These are phyloP conservation scores for Xylaria polymorpha DNA, from an alignment of 2,329 filamentous ascomycete genomes.

Conservation along the genomic window DNA sequence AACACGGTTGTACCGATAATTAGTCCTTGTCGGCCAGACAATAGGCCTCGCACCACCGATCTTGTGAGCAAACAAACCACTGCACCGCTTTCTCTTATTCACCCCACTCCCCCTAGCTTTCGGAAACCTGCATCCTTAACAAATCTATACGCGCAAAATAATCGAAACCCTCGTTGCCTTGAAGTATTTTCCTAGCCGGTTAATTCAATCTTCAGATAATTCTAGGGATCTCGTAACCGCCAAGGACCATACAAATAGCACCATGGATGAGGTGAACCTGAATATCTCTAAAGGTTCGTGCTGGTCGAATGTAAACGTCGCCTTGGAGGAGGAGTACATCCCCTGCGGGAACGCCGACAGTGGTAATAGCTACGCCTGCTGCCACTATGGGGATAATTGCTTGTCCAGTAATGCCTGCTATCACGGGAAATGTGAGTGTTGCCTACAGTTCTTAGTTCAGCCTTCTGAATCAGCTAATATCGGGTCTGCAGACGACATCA, in stretches of 20 bases:
- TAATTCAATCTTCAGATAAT: not conserved
- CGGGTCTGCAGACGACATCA: constrained; percentile 32
- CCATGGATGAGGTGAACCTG: constrained; percentile 32
- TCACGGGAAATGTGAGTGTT: constrained; percentile 36
- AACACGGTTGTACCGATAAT: not conserved
- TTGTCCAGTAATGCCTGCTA: constrained; percentile 41
- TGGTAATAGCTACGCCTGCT: constrained; percentile 40
- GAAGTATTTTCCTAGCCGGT: not conserved
- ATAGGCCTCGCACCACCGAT: constrained; percentile 12
- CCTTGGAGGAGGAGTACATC: constrained; percentile 38
- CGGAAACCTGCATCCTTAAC: not conserved
- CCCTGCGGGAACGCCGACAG: constrained; percentile 41
- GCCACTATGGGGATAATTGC: constrained; percentile 40
- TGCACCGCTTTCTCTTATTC: constrained; percentile 16
- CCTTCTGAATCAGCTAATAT: constrained; percentile 16
- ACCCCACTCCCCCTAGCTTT: not conserved
- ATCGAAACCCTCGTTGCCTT: not conserved
- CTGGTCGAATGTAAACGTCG: constrained; percentile 36
- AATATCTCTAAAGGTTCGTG: constrained; percentile 41
- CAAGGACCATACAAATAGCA: not conserved
- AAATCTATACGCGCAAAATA: not conserved
- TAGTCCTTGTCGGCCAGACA: not conserved
- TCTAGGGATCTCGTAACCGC: not conserved
- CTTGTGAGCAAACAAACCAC: constrained; percentile 24
- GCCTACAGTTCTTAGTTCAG: not conserved